Evolutionary conservation across 2,329 filamentous ascomycete genomes (phyloP), one percentile per base, ranked within the genome.

Genomic region (Mariannaea sp.): DNA sequence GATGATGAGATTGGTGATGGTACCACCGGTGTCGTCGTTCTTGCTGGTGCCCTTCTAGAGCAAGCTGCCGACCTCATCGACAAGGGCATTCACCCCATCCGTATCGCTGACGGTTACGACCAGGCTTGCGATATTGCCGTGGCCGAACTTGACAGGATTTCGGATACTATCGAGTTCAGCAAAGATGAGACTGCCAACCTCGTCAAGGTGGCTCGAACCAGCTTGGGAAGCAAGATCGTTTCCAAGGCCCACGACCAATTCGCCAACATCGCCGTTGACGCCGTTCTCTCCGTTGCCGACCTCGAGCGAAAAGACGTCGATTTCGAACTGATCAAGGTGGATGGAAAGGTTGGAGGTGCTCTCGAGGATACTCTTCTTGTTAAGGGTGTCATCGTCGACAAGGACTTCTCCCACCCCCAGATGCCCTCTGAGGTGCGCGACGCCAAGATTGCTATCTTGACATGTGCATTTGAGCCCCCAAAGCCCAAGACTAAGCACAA

Each of bases 401-500:
- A 99, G 80, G 95, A 99, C 78, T 99, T 99, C 75, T 97, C 94
- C 29, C 94, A 99, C 74, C 94, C 94, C 10, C 94, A 99, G 78
- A 99, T 99, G 94, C 94, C 94, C 9, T 90, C 89, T 44, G 92
- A 97, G 75, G 93, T 99, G 60, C 84, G 81, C 66, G 92, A 99
- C 75, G 95, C 94, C 70, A 97, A 97, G 80, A 86, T 99, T 69
- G 94, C 94, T 65, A 99, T 99, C 68, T 79, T 99, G 55, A 99
- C 94, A 45, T 99, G 94, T 73, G 92, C 94, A 4, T 99, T 99
- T 71, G 94, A 99, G 79, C 94, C 94, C 26, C 94, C 94, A 44
- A 99, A 99, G 83, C 94, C 94, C 64, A 99, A 99, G 85, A 99
- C 94, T 41, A 99, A 99, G 84, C 94, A 99, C 78, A 96, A 97